Evolutionary conservation across 2,329 filamentous ascomycete genomes (phyloP).

Genomic region (Cercospora brassicicola): DNA sequence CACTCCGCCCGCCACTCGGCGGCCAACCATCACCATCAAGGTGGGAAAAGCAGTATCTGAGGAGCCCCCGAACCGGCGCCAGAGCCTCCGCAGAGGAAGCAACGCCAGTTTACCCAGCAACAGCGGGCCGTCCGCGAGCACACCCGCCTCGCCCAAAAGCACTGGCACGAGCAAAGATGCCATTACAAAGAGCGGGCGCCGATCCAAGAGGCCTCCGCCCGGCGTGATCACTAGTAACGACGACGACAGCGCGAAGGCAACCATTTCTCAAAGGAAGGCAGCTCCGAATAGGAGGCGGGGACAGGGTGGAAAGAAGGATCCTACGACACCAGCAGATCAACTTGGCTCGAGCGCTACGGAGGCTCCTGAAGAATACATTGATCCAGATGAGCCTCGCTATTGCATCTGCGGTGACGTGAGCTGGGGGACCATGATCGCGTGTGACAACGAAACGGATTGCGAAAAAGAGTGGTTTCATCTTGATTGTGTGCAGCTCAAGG

Average conservation of each 20-base stretch:
- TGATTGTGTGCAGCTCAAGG: conserved; percentile 68
- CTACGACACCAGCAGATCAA: conserved; percentile 19
- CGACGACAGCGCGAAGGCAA: conserved; percentile 62
- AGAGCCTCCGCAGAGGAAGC: conserved; percentile 47
- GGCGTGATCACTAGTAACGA: conserved; percentile 61
- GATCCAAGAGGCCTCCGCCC: conserved; percentile 69
- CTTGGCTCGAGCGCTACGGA: conserved; percentile 15
- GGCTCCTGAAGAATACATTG: conserved; percentile 53
- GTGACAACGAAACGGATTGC: conserved; percentile 75
- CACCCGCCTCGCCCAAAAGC: conserved; percentile 23
- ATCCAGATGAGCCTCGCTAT: conserved; percentile 73
- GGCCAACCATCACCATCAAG: conserved; percentile 44
- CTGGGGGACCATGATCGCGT: conserved; percentile 80
- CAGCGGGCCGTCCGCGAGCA: conserved; percentile 22
- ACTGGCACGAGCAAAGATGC: conserved; percentile 19
- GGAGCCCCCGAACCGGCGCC: conserved; percentile 47
- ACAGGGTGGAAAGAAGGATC: conserved; percentile 21
- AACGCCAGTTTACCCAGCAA: conserved; percentile 46
- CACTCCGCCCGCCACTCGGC: conserved; percentile 31
- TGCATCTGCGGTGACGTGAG: conserved; percentile 78
- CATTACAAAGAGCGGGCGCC: conserved; percentile 43
- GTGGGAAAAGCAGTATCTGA: conserved; percentile 49
- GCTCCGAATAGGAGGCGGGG: conserved; percentile 63
- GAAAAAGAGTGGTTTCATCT: conserved; percentile 85
- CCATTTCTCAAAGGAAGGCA: conserved; percentile 70